These are phyloP conservation scores for Aspergillus thermomutatus DNA, from an alignment of 2,329 filamentous ascomycete genomes.

Conservation along the genomic window DNA sequence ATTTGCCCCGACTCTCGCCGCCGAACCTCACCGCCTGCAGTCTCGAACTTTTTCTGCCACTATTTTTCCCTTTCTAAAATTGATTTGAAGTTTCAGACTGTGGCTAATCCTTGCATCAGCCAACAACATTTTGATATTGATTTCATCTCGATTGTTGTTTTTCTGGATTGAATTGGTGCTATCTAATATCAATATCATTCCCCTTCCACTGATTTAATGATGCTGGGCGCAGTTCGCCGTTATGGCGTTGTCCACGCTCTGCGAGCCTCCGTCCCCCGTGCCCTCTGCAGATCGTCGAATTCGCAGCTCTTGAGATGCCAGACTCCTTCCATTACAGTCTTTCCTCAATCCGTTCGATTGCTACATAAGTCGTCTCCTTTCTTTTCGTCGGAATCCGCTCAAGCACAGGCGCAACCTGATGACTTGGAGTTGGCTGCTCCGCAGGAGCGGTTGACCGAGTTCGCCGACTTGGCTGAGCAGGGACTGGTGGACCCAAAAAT, in stretches of 20 bases:
- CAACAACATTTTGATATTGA: conserved; percentile 1
- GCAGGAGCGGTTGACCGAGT: conserved; percentile 30
- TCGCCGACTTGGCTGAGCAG: conserved; percentile 36
- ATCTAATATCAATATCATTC: neutral
- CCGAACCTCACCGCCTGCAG: neutral
- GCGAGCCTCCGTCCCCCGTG: conserved; percentile 30
- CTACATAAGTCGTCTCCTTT: conserved; percentile 30
- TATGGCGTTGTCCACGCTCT: conserved; percentile 36
- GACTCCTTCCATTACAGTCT: conserved; percentile 14
- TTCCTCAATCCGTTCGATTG: conserved; percentile 20
- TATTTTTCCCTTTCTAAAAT: neutral
- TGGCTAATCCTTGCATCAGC: neutral
- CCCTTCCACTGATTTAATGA: conserved; percentile 17
- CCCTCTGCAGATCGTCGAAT: conserved; percentile 25
- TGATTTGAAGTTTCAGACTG: neutral
- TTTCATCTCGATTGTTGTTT: conserved; percentile 1
- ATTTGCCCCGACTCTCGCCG: neutral
- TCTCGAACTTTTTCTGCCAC: neutral
- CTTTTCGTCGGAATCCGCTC: conserved; percentile 23
- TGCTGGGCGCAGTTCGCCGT: conserved; percentile 40
- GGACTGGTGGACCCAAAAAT: conserved; percentile 60
- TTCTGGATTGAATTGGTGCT: neutral
- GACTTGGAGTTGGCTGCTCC: conserved; percentile 7
- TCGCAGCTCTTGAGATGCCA: conserved; percentile 29
- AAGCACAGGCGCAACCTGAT: conserved; percentile 20